These are phyloP conservation scores for Komagataella pseudopastoris DNA, from an alignment of 805 yeast genomes.

Conservation along the genomic window DNA sequence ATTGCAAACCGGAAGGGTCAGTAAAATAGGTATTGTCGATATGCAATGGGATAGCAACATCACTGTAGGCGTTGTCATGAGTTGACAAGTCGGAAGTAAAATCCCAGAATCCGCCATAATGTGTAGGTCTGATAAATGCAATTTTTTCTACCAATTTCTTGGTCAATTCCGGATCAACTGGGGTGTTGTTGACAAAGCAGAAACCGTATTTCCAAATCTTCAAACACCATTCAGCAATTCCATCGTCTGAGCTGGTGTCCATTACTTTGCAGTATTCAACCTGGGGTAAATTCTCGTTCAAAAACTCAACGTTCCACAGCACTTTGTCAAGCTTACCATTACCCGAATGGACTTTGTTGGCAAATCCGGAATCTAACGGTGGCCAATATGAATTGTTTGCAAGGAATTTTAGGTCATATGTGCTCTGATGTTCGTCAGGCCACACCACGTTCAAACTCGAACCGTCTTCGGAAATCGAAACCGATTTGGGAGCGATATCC, in stretches of 20 bases:
- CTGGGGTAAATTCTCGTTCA: constrained; percentile 26
- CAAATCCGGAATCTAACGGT: constrained; percentile 19
- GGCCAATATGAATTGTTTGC: constrained; percentile 39
- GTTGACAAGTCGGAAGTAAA: constrained; percentile 56
- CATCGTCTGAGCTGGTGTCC: constrained; percentile 19
- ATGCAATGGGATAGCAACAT: constrained; percentile 48
- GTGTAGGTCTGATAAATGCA: constrained; percentile 52
- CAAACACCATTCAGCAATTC: constrained; percentile 39
- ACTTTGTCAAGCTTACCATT: constrained; percentile 16
- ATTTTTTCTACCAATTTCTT: constrained; percentile 41
- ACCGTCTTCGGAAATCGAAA: not conserved
- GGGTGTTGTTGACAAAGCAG: constrained; percentile 45
- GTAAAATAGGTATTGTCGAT: constrained; percentile 71
- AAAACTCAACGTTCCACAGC: constrained; percentile 31
- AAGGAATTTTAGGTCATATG: constrained; percentile 27
- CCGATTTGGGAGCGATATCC: constrained; percentile 2
- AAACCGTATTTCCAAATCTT: constrained; percentile 47
- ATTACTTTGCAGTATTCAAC: constrained; percentile 36
- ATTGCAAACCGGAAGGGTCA: constrained; percentile 58
- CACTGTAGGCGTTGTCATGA: constrained; percentile 63
- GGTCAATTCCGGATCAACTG: constrained; percentile 45
- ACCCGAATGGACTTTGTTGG: constrained; percentile 16
- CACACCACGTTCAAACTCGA: not conserved
- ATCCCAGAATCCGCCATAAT: constrained; percentile 75
- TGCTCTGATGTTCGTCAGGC: constrained; percentile 22